Base-by-base conservation (phyloP, 2,329 filamentous ascomycete species). In the Xylariaceae sp. region DNA sequence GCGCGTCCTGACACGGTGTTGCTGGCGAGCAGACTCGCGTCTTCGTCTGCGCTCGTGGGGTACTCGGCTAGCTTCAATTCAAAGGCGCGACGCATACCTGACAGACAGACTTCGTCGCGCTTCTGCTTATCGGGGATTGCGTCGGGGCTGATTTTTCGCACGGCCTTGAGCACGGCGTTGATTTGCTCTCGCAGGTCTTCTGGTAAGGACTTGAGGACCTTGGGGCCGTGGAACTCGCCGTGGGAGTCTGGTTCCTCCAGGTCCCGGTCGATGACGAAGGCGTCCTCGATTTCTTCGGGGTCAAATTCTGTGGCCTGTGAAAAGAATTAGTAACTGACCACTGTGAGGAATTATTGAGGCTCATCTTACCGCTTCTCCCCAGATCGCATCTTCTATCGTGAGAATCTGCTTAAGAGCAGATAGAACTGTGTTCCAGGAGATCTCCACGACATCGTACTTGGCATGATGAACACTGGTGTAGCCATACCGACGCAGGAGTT, bases 401-500 rank as follows among this genome's bases (percentile, higher is more conserved):
- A 82, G 71, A 15, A 75, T 68, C 9, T 72, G 67, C 15, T 72
- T 71, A 41, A 80, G 67, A 6, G 80, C 74, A 0, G 75, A 73
- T 49, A 81, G 74, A 18, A 93, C 78, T 7, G 84, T 67, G 0
- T 79, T 75, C 75, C 87, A 84, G 0, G 88, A 79, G 39, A 96
- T 74, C 71, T 97, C 92, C 0, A 90, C 88, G 0, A 96, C 90
- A 66, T 96, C 91, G 72, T 92, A 91, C 47, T 86, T 80, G 8
- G 85, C 77, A 67, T 96, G 92, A 64, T 87, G 87, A 34, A 83
- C 76, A 0, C 90, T 93, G n/a, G 92, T 85, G 68, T 96, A 96
- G 15, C 92, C 92, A 67, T 96, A 96, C 11, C 92, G 82, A 41
- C 92, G 81, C 9, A 96, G 80, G 6, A 96, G 78, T 69, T 97